Evolutionary conservation across 164 flowering plant genomes (phyloP).

Genomic region (Dillenia suffruticosa): DNA sequence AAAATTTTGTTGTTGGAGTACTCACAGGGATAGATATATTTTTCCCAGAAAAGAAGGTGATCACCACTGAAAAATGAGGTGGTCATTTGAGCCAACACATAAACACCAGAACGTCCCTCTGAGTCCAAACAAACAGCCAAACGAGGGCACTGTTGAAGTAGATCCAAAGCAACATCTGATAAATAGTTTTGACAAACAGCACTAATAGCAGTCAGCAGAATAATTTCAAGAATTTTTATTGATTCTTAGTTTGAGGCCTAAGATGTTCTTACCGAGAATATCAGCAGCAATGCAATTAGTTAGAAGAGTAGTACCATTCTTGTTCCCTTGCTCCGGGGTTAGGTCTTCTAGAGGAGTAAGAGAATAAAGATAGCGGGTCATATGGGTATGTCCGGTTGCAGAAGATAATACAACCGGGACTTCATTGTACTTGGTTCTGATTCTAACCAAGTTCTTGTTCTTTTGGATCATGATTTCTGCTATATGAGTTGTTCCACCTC

Average conservation of each 20-base stretch:
- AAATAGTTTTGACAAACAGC: neutral
- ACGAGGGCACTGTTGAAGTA: conserved; percentile 13
- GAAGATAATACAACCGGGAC: conserved; percentile 30
- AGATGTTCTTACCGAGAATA: conserved; percentile 11
- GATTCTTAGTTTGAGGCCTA: neutral
- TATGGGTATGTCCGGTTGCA: conserved; percentile 15
- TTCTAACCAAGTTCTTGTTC: conserved; percentile 3
- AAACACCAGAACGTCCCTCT: conserved; percentile 1
- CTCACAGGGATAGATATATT: conserved; percentile 13
- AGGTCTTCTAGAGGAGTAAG: conserved; percentile 14
- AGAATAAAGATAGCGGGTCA: conserved; percentile 21
- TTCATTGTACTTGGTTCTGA: conserved; percentile 1
- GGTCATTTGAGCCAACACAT: conserved; percentile 13
- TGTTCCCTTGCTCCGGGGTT: conserved; percentile 9
- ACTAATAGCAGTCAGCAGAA: neutral
- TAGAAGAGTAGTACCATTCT: conserved; percentile 19
- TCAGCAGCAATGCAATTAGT: conserved; percentile 8
- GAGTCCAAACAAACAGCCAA: conserved; percentile 16
- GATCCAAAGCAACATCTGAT: conserved; percentile 17
- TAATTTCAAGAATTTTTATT: neutral
- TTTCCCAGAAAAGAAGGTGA: conserved; percentile 5
- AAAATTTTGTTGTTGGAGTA: neutral
- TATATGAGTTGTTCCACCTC: conserved; percentile 13
- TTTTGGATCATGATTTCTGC: conserved; percentile 15
- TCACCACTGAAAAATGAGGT: conserved; percentile 16